Conservation (phyloP, 148 eudicot species). For the Amaranthus cruentus region DNA sequence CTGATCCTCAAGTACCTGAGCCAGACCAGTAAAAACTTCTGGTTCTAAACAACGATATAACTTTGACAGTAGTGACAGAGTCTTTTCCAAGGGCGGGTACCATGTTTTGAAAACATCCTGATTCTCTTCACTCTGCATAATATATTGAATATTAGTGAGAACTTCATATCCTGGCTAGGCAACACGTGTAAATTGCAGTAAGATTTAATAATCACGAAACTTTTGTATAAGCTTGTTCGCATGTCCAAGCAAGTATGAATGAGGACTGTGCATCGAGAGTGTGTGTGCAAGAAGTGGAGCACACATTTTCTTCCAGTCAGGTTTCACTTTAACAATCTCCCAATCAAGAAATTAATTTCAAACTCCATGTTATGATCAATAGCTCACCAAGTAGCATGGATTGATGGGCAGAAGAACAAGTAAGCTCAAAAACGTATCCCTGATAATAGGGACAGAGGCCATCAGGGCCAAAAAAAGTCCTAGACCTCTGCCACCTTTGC, state of each 20-base stretch:
- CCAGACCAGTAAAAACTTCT: conserved; percentile 93
- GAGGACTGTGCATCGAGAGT: neutral
- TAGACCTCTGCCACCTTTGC: too few relatives aligned
- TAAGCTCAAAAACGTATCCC: neutral
- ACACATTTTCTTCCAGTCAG: neutral
- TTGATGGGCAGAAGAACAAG: neutral
- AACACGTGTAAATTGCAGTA: neutral
- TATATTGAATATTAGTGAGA: conserved; percentile 1
- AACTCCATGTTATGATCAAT: too few relatives aligned
- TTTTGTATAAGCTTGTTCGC: neutral
- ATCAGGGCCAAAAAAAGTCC: too few relatives aligned
- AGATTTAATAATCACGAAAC: neutral
- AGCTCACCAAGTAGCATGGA: neutral
- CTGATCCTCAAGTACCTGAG: conserved; percentile 56
- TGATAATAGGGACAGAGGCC: too few relatives aligned
- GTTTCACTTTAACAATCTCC: neutral
- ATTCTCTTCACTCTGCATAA: conserved; percentile 57
- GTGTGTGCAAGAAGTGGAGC: neutral
- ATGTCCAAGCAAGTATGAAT: neutral
- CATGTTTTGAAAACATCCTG: conserved; percentile 64
- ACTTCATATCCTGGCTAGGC: neutral
- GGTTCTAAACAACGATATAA: conserved; percentile 80
- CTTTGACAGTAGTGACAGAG: conserved; percentile 78
- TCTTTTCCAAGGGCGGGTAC: conserved; percentile 96
- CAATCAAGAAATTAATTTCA: too few relatives aligned